Base-by-base conservation (phyloP, 192 early-diverging fungal species). In the Funneliformis mosseae region DNA sequence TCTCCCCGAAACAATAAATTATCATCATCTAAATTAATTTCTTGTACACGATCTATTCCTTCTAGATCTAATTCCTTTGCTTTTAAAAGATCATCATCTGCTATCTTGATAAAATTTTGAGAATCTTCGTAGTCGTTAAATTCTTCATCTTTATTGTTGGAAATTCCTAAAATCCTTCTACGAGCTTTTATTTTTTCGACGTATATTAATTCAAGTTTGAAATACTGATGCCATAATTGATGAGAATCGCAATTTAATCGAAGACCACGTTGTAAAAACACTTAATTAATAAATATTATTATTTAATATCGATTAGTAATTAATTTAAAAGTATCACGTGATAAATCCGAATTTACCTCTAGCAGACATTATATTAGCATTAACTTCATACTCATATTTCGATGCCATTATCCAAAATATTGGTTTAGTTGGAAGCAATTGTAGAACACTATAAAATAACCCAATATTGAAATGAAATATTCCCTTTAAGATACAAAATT, bases 401-500 rank as follows among this genome's bases (percentile, higher is more conserved):
- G 97, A 96, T 3, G 97, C 96, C 84, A 96, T 83, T 74, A 98
- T 94, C 96, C 97, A 99, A 83, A 99, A 88, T 48, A 88, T 78
- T 38, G 92, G 82, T 27, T 96, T 94, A 21, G 83, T 88, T 7
- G 97, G 98, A 77, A 98, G 97, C 61, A 91, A 87, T 77, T 94
- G 93, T 60, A 99, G 93, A 0, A 95, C 97, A 39, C 93, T 88
- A 62, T 81, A 27, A 10, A 38, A 70, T 55, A 39, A 46, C n/a
- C 68, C 64, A 74, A 78, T 64, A 66, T 63, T 9, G 9, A 48
- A 18, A 23, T 63, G 0, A 21, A 50, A 28, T 33, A 74, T 25
- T 14, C 21, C 14, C 3, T 25, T 14, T 14, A 21, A 42, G 21
- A 59, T 77, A 6, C 4, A n/a, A 8, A 9, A 27, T 55, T 46